Evolutionary conservation across 1,284 basidiomycete species (phyloP).

Genomic region (Dichomitus squalens): DNA sequence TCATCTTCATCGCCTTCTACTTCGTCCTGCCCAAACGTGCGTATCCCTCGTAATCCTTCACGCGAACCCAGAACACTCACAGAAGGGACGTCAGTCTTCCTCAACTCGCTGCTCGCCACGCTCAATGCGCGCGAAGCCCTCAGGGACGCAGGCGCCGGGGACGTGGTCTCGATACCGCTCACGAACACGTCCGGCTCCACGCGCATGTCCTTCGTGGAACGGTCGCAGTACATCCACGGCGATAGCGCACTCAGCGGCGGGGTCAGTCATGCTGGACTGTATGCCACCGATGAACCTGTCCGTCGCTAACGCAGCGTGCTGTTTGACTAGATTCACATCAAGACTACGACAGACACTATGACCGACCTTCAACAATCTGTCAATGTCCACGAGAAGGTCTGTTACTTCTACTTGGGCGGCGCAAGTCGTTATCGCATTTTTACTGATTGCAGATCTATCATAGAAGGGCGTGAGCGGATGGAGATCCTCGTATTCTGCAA

Average conservation of each 20-base stretch:
- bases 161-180: background rate
- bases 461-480: background rate
- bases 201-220: background rate
- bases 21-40: conserved; percentile 41
- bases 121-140: conserved; percentile 10
- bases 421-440: no score
- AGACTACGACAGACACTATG: background rate
- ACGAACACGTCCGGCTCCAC: background rate
- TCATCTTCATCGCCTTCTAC: conserved; percentile 43
- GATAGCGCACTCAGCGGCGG: background rate
- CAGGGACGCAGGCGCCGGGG: background rate
- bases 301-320: background rate
- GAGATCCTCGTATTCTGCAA: background rate
- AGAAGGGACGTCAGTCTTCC: conserved; percentile 6
- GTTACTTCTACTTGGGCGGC: background rate
- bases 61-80: background rate
- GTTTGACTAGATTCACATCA: background rate
- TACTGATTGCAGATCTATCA: background rate
- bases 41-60: conserved; percentile 1
- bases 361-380: background rate
- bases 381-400: background rate
- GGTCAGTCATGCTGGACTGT: background rate
- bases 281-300: no score
- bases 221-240: background rate
- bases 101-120: conserved; percentile 20